Evolutionary conservation across 1,284 basidiomycete species (phyloP).

Genomic region (Puccinia polysora): DNA sequence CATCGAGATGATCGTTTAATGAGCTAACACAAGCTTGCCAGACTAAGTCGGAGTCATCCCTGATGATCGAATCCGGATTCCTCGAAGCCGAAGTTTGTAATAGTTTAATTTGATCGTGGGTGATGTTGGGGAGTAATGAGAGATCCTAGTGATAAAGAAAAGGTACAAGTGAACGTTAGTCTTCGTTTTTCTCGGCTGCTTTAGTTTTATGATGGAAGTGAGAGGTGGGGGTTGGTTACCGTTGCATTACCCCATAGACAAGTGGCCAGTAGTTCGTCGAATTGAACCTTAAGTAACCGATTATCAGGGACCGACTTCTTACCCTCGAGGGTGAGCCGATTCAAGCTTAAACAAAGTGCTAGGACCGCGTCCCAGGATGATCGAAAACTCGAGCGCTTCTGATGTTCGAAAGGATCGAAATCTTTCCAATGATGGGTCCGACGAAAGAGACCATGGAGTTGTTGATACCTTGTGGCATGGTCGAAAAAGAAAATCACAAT

Average conservation of each 20-base stretch:
- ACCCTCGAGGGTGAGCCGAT: neutral
- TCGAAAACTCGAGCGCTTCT: conserved; percentile 78
- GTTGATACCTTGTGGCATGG: conserved; percentile 65
- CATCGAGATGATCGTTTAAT: neutral
- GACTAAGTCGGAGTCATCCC: conserved; percentile 70
- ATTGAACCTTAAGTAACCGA: conserved; percentile 64
- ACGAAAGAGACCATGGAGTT: conserved; percentile 71
- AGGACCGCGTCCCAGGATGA: conserved; percentile 71
- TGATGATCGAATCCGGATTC: conserved; percentile 73
- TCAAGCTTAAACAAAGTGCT: conserved; percentile 50
- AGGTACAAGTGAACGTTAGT: no score
- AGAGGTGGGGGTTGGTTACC: neutral
- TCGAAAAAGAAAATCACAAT: no score
- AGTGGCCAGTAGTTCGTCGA: conserved; percentile 61
- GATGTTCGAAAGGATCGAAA: conserved; percentile 77
- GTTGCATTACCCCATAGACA: conserved; percentile 66
- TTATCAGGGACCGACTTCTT: conserved; percentile 1
- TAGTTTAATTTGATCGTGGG: conserved; percentile 71
- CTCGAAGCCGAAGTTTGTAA: conserved; percentile 72
- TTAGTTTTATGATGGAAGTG: no score
- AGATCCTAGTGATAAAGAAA: no score
- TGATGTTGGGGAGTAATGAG: conserved; percentile 73
- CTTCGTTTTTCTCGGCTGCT: no score
- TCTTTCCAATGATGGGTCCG: conserved; percentile 67
- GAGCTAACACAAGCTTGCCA: conserved; percentile 66